phyloP scores from a whole-genome alignment of 805 yeast genomes.

The Isabelozyma pseudorhagii region DNA sequence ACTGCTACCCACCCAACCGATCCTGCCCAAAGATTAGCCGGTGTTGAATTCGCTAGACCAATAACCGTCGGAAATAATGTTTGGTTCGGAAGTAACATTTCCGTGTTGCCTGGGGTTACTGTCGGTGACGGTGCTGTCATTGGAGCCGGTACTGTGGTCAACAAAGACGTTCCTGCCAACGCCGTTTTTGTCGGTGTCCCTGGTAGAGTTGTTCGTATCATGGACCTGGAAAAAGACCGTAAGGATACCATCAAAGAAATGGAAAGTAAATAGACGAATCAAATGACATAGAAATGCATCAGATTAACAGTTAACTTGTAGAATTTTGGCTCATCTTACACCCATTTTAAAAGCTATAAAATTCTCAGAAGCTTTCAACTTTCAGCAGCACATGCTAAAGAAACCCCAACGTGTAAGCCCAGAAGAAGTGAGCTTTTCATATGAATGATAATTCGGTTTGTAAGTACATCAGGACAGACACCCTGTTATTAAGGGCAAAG shows the following conservation, averaged over 20 bases:
- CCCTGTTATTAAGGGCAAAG: too few species aligned
- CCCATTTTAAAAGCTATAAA: background rate
- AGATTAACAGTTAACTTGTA: too few species aligned
- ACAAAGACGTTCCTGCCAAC: slow-evolving; percentile 51
- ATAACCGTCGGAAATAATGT: slow-evolving; percentile 61
- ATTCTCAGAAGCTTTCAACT: too few species aligned
- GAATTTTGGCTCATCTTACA: too few species aligned
- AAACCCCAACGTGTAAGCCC: too few species aligned
- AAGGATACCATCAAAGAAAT: slow-evolving; percentile 4
- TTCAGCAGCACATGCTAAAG: too few species aligned
- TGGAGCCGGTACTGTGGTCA: slow-evolving; percentile 69
- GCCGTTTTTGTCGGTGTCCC: slow-evolving; percentile 66
- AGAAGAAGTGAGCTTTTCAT: too few species aligned
- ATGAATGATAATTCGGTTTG: too few species aligned
- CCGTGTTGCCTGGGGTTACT: slow-evolving; percentile 61
- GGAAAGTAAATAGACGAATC: background rate
- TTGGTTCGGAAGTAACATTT: slow-evolving; percentile 61
- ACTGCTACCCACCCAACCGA: slow-evolving; percentile 68
- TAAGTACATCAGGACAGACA: too few species aligned
- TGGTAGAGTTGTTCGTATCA: slow-evolving; percentile 41
- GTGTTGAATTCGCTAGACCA: slow-evolving; percentile 54
- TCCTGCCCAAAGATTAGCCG: slow-evolving; percentile 38
- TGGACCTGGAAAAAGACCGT: slow-evolving; percentile 17
- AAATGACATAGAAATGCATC: too few species aligned
- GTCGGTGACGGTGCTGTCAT: slow-evolving; percentile 60